A percentile compares a stretch with the other conserved stretches of the same genome.
These are phyloP conservation scores for Aspergillus jensenii DNA, from an alignment of 2,329 filamentous ascomycete genomes.

Conservation along the genomic window DNA sequence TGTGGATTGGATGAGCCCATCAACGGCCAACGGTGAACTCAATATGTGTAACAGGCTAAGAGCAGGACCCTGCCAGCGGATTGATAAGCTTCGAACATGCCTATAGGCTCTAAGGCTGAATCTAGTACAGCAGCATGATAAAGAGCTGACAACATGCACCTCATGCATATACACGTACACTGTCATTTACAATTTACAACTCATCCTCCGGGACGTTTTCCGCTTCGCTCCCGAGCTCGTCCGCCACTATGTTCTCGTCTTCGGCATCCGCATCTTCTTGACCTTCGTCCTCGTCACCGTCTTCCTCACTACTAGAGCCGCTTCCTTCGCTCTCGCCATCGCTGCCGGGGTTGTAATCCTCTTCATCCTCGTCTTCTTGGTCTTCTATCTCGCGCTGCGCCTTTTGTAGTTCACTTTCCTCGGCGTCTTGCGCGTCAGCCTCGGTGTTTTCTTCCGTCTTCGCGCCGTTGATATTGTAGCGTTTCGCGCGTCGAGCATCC, in stretches of 20 bases:
- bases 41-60: neutral
- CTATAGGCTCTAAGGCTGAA: constrained; percentile 3
- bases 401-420: constrained; percentile 59
- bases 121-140: neutral
- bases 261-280: constrained; percentile 30
- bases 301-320: constrained; percentile 45
- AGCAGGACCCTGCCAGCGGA: neutral
- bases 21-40: neutral
- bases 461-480: constrained; percentile 51
- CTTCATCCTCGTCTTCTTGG: constrained; percentile 50
- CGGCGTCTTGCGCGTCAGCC: constrained; percentile 33
- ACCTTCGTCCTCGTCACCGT: constrained; percentile 30
- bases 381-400: constrained; percentile 55
- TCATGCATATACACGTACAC: constrained; percentile 3
- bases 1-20: neutral
- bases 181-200: constrained; percentile 14
- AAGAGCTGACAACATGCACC: neutral
- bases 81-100: constrained; percentile 25
- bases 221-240: constrained; percentile 47
- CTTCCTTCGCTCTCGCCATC: constrained; percentile 50
- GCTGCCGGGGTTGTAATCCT: constrained; percentile 53
- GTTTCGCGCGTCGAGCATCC: constrained; percentile 59
- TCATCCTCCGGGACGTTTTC: constrained; percentile 40
- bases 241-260: constrained; percentile 37
- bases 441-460: constrained; percentile 30